These are phyloP conservation scores for Kregervanrija pseudodelftensis DNA, from an alignment of 805 yeast genomes.

Conservation along the genomic window DNA sequence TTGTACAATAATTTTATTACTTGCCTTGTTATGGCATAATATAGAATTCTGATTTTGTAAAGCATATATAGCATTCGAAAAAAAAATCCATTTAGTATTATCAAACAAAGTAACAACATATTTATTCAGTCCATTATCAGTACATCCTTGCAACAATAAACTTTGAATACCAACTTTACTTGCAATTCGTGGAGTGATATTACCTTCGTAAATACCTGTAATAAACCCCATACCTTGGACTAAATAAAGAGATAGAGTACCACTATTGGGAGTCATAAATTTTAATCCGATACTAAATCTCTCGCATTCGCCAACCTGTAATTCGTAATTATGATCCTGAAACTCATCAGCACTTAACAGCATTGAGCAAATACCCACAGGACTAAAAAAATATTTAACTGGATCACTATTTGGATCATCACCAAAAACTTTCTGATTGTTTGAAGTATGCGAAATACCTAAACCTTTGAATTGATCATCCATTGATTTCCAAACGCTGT, in stretches of 20 bases:
- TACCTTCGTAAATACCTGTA: constrained; percentile 50
- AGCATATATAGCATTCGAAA: constrained; percentile 24
- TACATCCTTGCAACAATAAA: constrained; percentile 33
- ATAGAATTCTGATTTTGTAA: constrained; percentile 24
- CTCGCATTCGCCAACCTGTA: constrained; percentile 26
- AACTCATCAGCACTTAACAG: constrained; percentile 43
- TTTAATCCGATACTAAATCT: constrained; percentile 28
- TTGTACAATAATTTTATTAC: constrained; percentile 40
- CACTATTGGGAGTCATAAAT: constrained; percentile 25
- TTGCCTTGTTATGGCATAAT: constrained; percentile 27
- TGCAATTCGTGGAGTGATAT: constrained; percentile 46
- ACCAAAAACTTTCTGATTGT: constrained; percentile 60
- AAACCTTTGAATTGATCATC: constrained; percentile 43
- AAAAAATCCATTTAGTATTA: constrained; percentile 60
- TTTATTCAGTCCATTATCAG: constrained; percentile 39
- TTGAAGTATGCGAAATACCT: constrained; percentile 58
- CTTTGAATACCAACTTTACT: constrained; percentile 59
- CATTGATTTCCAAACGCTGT: constrained; percentile 58
- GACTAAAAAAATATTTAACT: constrained; percentile 52
- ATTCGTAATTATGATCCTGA: constrained; percentile 13
- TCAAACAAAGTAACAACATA: constrained; percentile 49
- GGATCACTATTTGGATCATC: constrained; percentile 45
- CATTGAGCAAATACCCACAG: constrained; percentile 60
- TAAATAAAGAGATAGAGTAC: constrained; percentile 40
- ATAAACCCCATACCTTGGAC: constrained; percentile 81